Percentiles rank a stretch among this genome's conserved stretches.
phyloP scores from a whole-genome alignment of 331 rosid species.

The Acacia pycnantha region DNA sequence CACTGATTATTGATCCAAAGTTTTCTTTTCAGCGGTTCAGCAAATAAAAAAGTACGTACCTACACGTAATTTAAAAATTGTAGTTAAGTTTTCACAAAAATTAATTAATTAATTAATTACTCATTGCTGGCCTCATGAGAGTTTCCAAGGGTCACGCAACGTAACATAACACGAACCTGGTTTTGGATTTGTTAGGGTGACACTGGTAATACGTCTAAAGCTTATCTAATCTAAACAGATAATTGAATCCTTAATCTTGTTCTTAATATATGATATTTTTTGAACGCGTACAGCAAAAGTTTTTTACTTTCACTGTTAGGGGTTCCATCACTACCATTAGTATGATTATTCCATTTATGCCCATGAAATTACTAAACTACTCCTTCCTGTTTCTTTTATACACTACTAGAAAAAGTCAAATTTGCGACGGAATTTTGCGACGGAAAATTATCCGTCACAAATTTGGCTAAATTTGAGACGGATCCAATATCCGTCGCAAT shows the following conservation, averaged over 20 bases:
- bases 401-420: no score
- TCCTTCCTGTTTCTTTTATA: neutral
- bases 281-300: neutral
- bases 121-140: neutral
- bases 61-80: neutral
- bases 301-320: neutral
- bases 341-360: neutral
- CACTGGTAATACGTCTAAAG: neutral
- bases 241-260: neutral
- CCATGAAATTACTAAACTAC: neutral
- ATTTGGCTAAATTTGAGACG: no score
- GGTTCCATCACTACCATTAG: neutral
- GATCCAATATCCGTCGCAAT: no score
- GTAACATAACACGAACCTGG: neutral
- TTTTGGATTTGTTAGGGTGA: constrained; percentile 5
- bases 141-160: neutral
- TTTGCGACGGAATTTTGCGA: no score
- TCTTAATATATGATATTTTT: neutral
- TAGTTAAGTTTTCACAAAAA: neutral
- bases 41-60: neutral
- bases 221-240: neutral
- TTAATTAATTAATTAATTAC: neutral
- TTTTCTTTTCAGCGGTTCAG: neutral
- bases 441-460: no score
- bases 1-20: neutral